Evolutionary conservation across 352 stramenopile species (phyloP).

Genomic region (Sclerospora graminicola): DNA sequence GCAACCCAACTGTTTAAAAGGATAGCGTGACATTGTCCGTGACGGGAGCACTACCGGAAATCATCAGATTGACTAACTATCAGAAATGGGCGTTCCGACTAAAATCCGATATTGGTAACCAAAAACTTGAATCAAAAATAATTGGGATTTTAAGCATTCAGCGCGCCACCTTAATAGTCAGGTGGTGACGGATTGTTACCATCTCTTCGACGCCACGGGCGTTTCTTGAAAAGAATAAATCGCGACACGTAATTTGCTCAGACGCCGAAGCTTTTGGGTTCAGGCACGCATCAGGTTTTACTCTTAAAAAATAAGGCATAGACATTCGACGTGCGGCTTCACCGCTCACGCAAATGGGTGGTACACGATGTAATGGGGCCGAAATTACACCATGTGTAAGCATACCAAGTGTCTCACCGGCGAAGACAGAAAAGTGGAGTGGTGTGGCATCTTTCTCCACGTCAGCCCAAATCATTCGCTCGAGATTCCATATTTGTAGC

Average conservation of each 20-base stretch:
- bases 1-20: constrained; percentile 66
- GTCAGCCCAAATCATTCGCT: constrained; percentile 72
- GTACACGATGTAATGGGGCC: constrained; percentile 66
- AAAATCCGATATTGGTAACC: no score
- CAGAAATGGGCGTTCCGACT: no score
- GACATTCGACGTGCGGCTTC: constrained; percentile 71
- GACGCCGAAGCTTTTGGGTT: constrained; percentile 33
- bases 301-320: constrained; percentile 77
- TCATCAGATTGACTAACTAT: no score
- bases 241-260: constrained; percentile 48
- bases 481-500: constrained; percentile 81
- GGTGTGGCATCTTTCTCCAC: constrained; percentile 48
- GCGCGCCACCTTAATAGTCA: constrained; percentile 34
- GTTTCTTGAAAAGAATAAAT: constrained; percentile 71
- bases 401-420: constrained; percentile 62
- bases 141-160: no score
- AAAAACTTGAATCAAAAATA: no score
- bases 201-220: constrained; percentile 52
- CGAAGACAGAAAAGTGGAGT: constrained; percentile 76
- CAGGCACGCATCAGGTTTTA: constrained; percentile 37
- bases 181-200: constrained; percentile 24
- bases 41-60: constrained; percentile 26
- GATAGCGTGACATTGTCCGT: constrained; percentile 74
- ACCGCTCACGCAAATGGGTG: constrained; percentile 43
- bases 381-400: constrained; percentile 66